phyloP scores from a whole-genome alignment of 805 yeast species.

The Candida ulmi region DNA sequence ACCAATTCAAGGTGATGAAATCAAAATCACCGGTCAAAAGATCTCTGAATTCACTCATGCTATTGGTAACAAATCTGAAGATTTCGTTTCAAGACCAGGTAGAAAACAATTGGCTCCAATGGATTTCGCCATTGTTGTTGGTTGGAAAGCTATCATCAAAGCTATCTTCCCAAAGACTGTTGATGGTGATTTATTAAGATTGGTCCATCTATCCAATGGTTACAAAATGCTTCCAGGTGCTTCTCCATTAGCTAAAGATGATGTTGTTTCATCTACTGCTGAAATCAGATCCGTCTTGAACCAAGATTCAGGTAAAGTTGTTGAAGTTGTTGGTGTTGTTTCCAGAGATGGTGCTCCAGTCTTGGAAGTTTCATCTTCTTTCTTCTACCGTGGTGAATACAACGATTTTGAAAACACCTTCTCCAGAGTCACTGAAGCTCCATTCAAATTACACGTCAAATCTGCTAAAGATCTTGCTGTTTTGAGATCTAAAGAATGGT shows the following conservation, averaged over 20 bases:
- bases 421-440: slow-evolving; percentile 81
- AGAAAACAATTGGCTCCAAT: slow-evolving; percentile 88
- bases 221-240: slow-evolving; percentile 93
- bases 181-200: slow-evolving; percentile 91
- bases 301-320: slow-evolving; percentile 90
- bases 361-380: slow-evolving; percentile 90
- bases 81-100: slow-evolving; percentile 84
- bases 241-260: slow-evolving; percentile 82
- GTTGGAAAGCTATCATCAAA: slow-evolving; percentile 97
- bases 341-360: slow-evolving; percentile 72
- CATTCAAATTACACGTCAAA: slow-evolving; percentile 69
- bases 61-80: slow-evolving; percentile 95
- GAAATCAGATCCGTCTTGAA: slow-evolving; percentile 83
- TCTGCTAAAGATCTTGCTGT: slow-evolving; percentile 89
- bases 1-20: slow-evolving; percentile 63
- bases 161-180: slow-evolving; percentile 96
- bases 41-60: slow-evolving; percentile 94
- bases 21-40: slow-evolving; percentile 65
- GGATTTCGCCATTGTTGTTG: slow-evolving; percentile 98
- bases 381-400: slow-evolving; percentile 94
- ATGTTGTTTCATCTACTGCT: slow-evolving; percentile 76
- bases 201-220: slow-evolving; percentile 93
- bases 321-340: slow-evolving; percentile 89
- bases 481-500: slow-evolving; percentile 95
- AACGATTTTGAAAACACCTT: slow-evolving; percentile 86